These are phyloP conservation scores for Corynascus novoguineensis DNA, from an alignment of 495 filamentous ascomycete genomes.

Conservation along the genomic window DNA sequence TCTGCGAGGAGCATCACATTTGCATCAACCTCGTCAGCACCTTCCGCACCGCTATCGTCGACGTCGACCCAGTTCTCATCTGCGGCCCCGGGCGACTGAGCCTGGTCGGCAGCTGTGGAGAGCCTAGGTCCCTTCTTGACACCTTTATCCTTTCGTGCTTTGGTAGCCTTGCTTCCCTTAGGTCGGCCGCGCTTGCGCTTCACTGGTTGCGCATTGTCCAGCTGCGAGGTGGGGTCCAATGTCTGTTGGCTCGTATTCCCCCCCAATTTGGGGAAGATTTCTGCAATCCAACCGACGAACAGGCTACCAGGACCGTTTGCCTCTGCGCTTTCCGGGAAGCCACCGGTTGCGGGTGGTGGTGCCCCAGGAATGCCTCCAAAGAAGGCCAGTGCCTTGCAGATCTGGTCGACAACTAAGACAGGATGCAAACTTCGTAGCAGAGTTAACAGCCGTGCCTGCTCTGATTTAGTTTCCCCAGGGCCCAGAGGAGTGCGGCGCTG, in stretches of 20 bases:
- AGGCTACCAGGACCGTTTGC: slow-evolving; percentile 50
- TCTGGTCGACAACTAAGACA: slow-evolving; percentile 49
- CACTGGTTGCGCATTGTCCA: slow-evolving; percentile 20
- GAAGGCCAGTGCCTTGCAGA: slow-evolving; percentile 53
- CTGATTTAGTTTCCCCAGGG: slow-evolving; percentile 47
- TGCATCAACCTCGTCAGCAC: slow-evolving; percentile 22
- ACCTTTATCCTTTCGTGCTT: slow-evolving; percentile 46
- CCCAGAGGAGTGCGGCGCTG: slow-evolving; percentile 31
- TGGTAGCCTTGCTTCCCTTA: slow-evolving; percentile 48
- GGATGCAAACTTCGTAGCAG: slow-evolving; percentile 49
- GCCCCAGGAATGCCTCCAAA: slow-evolving; percentile 54
- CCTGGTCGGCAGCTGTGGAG: background rate
- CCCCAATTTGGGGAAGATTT: slow-evolving; percentile 50
- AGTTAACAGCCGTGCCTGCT: slow-evolving; percentile 51
- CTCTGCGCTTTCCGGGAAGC: slow-evolving; percentile 50
- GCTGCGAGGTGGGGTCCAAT: slow-evolving; percentile 22
- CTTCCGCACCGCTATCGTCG: slow-evolving; percentile 17
- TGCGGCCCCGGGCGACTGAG: background rate
- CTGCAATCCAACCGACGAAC: slow-evolving; percentile 54
- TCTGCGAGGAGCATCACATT: slow-evolving; percentile 28
- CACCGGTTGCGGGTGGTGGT: slow-evolving; percentile 45
- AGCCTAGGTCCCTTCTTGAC: slow-evolving; percentile 40
- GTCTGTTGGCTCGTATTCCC: slow-evolving; percentile 20
- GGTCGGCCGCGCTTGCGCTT: slow-evolving; percentile 46
- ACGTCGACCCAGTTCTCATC: slow-evolving; percentile 31